Evolutionary conservation across 352 stramenopile species (phyloP).

Genomic region (Phytopythium delawarense): DNA sequence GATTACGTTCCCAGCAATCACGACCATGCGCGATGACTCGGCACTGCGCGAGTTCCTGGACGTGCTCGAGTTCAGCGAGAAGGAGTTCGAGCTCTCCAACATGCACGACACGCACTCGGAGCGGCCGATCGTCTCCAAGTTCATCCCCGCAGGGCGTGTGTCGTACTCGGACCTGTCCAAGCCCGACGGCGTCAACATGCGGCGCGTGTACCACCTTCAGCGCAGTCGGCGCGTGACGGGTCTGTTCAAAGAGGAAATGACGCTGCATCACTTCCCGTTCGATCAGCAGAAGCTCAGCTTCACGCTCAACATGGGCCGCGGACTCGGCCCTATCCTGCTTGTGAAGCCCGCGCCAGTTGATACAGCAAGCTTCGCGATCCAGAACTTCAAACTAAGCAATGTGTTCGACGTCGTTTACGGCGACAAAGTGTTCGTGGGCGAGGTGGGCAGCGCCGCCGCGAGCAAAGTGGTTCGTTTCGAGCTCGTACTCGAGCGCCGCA

Average conservation of each 20-base stretch:
- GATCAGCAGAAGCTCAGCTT: constrained; percentile 61
- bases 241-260: constrained; percentile 54
- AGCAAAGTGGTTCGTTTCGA: constrained; percentile 47
- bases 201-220: constrained; percentile 25
- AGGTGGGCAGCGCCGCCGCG: constrained; percentile 23
- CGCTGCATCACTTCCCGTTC: constrained; percentile 48
- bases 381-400: constrained; percentile 53
- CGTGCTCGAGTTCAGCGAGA: constrained; percentile 32
- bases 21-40: constrained; percentile 30
- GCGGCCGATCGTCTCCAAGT: constrained; percentile 13
- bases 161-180: too few relatives aligned
- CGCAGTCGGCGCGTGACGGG: constrained; percentile 35
- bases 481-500: constrained; percentile 51
- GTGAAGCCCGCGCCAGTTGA: constrained; percentile 28
- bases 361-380: constrained; percentile 34
- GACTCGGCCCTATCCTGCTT: constrained; percentile 22
- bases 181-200: too few relatives aligned
- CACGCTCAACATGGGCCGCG: constrained; percentile 26
- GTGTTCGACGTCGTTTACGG: constrained; percentile 47
- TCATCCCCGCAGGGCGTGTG: constrained; percentile 2
- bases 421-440: constrained; percentile 48
- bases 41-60: constrained; percentile 34
- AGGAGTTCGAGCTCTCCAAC: constrained; percentile 34
- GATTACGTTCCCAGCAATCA: constrained; percentile 33
- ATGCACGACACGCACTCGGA: constrained; percentile 25